Base-by-base conservation (phyloP, 768 basidiomycete genomes). In the Chalciporus chontae region DNA sequence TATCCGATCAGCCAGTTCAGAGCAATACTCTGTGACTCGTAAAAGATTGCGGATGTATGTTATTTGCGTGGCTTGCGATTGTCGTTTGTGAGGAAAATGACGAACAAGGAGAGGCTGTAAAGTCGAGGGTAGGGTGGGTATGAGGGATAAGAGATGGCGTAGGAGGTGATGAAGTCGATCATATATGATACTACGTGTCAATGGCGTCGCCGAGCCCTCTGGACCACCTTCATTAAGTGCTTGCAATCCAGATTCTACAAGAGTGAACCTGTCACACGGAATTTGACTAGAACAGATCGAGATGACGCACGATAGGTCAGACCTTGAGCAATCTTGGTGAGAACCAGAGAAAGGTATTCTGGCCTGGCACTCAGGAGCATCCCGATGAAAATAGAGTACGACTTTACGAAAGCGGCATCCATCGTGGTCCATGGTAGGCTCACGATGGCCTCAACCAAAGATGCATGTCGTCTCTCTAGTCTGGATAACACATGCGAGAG, bases 81-180 rank as follows among this genome's bases (percentile, higher is more conserved):
- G 92, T 26, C 94, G 81, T 66, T 98, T 97, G 65, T 96, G 91
- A 8, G 96, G 96, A 62, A 97, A 98, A 63, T 87, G 76, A 43
- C 82, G 83, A 47, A 87, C 76, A 15, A 99, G 80, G 19, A 94
- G 77, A 1, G 94, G 91, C 50, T 88, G 84, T 4, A 99, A 74
- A 2, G 93, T 87, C 2, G 88, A 85, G 0, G 93, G 85, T 1
- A 97, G 74, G 0, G 95, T 98, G 19, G 96, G 96, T 24, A 99
- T 85, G 42, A 98, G 81, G 3, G 85, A 80, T 23, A 97, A 73
- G n/a, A 98, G 75, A 61, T 93, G 87, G 10, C 78, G 77, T n/a
- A 98, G 77, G 40, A 98, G 84, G 54, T 78, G 75, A 60, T 98
- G 96, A 23, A 92, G 71, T 21, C 95, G 83, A 45, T 90, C 85